phyloP scores from a whole-genome alignment of 2,329 filamentous ascomycete species.

The Penicillium nordicum region DNA sequence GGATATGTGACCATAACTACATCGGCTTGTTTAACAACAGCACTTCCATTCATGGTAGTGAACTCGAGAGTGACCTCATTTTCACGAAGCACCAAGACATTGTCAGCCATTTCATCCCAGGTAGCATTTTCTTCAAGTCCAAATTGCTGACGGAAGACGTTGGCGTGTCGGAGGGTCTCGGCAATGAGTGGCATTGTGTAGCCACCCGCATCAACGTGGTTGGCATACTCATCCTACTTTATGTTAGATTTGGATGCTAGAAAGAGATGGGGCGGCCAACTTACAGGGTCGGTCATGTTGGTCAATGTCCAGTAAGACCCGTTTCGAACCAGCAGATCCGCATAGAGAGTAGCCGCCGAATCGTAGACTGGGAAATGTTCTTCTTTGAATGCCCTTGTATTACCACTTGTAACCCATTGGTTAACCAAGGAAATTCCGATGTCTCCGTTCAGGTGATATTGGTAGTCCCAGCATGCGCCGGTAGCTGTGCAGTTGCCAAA shows the following conservation, averaged over 20 bases:
- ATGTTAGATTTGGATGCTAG: neutral
- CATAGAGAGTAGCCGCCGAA: conserved; percentile 60
- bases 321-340: conserved; percentile 59
- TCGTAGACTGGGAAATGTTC: conserved; percentile 62
- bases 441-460: conserved; percentile 69
- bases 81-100: conserved; percentile 56
- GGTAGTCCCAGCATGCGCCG: conserved; percentile 65
- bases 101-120: conserved; percentile 55
- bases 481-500: conserved; percentile 66
- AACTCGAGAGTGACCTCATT: conserved; percentile 64
- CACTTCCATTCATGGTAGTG: conserved; percentile 62
- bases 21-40: conserved; percentile 68
- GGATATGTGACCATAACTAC: conserved; percentile 66
- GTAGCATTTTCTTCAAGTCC: conserved; percentile 54
- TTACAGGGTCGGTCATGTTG: conserved; percentile 69
- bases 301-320: conserved; percentile 52
- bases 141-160: conserved; percentile 56
- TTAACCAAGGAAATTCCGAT: conserved; percentile 62
- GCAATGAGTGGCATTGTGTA: conserved; percentile 64
- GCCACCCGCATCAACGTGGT: conserved; percentile 63
- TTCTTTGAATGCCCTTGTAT: conserved; percentile 54
- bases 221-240: conserved; percentile 62
- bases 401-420: conserved; percentile 59
- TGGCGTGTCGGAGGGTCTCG: conserved; percentile 55
- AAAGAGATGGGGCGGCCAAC: conserved; percentile 14